Percentiles rank a stretch among this genome's conserved stretches.
Evolutionary conservation across 495 filamentous ascomycete genomes (phyloP).

Genomic region (Penicillium silybi): DNA sequence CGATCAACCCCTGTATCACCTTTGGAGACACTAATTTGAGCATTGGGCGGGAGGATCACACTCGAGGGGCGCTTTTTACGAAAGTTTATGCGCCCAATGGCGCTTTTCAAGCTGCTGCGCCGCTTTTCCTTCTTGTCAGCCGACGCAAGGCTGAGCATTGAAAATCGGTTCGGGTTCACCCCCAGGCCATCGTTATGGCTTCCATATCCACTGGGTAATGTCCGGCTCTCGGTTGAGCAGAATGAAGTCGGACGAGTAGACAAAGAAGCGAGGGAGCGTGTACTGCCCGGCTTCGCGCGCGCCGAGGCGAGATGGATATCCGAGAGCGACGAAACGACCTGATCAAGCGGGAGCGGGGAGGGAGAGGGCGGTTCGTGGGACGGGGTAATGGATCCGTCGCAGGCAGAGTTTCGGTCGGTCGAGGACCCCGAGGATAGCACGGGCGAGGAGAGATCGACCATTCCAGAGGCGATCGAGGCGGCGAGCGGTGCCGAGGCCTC

Average conservation of each 20-base stretch:
- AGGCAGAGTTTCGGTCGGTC: constrained; percentile 34
- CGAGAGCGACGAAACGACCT: constrained; percentile 33
- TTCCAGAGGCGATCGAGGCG: constrained; percentile 37
- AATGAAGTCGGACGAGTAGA: constrained; percentile 43
- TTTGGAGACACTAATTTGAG: constrained; percentile 27
- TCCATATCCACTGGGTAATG: constrained; percentile 10
- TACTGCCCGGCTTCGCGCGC: constrained; percentile 31
- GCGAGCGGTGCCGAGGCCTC: constrained; percentile 38
- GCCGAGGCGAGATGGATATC: constrained; percentile 38
- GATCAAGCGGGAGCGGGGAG: constrained; percentile 23
- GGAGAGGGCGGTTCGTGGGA: constrained; percentile 21
- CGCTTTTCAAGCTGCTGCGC: constrained; percentile 34
- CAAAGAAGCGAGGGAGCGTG: constrained; percentile 39
- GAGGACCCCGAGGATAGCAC: constrained; percentile 37
- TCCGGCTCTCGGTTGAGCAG: constrained; percentile 36
- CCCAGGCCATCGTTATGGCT: constrained; percentile 9
- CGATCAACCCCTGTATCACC: constrained; percentile 26
- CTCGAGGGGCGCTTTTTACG: constrained; percentile 36
- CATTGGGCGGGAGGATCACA: constrained; percentile 27
- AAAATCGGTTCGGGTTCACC: constrained; percentile 20
- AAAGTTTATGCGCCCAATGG: constrained; percentile 39
- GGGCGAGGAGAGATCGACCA: constrained; percentile 36
- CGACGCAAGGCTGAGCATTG: constrained; percentile 31
- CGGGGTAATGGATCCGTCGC: constrained; percentile 27
- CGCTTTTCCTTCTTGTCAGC: constrained; percentile 33